phyloP scores from a whole-genome alignment of 2,329 filamentous ascomycete species.

The Gnomoniopsis sp. region DNA sequence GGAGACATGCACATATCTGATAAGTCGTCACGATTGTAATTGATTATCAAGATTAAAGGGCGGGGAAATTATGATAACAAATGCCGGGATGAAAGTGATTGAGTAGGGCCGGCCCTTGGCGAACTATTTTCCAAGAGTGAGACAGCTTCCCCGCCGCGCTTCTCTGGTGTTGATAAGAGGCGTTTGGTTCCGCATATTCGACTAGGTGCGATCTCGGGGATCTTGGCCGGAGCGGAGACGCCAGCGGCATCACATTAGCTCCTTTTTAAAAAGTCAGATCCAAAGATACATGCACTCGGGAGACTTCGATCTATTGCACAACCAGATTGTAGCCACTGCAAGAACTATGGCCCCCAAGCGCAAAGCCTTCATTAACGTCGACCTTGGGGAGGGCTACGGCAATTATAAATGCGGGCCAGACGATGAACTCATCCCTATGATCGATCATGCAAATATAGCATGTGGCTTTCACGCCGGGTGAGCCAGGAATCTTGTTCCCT shows the following conservation, averaged over 20 bases:
- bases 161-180: not conserved
- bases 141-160: not conserved
- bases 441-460: slow-evolving; percentile 59
- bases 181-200: not conserved
- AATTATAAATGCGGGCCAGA: slow-evolving; percentile 51
- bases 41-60: not conserved
- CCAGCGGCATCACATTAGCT: too few relatives aligned
- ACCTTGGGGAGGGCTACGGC: slow-evolving; percentile 44
- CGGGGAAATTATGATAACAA: not conserved
- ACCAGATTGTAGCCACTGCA: not conserved
- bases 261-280: too few relatives aligned
- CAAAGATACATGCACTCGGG: not conserved
- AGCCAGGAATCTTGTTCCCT: slow-evolving; percentile 21
- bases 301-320: not conserved
- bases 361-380: slow-evolving; percentile 36
- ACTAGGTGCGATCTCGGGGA: too few relatives aligned
- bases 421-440: slow-evolving; percentile 54
- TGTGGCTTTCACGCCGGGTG: slow-evolving; percentile 61
- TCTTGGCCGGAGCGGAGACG: too few relatives aligned
- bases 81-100: not conserved
- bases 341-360: slow-evolving; percentile 1
- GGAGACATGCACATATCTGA: not conserved
- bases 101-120: not conserved
- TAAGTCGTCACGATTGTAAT: not conserved
- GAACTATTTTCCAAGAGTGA: not conserved